Evolutionary conservation across 2,329 filamentous ascomycete species (phyloP).

Genomic region (Diatrype stigma): DNA sequence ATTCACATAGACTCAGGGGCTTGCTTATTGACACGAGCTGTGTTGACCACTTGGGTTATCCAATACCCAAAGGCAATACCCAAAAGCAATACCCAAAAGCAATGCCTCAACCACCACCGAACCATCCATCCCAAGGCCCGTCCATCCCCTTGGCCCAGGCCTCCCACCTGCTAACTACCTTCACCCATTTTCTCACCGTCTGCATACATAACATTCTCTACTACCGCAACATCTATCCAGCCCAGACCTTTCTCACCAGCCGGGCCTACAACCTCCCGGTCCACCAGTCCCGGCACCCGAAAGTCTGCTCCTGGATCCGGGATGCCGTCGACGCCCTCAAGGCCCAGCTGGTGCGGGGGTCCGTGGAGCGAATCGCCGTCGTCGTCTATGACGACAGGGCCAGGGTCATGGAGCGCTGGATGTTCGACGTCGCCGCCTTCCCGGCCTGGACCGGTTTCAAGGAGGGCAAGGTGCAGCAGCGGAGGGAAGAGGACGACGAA

Average conservation of each 20-base stretch:
- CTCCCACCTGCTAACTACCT: constrained; percentile 60
- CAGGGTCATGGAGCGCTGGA: constrained; percentile 55
- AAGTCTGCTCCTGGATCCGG: constrained; percentile 79
- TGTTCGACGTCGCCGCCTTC: constrained; percentile 53
- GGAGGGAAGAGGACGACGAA: constrained; percentile 23
- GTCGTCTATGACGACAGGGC: constrained; percentile 37
- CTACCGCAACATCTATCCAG: constrained; percentile 75
- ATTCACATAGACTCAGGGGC: too few species aligned
- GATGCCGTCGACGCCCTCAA: constrained; percentile 73
- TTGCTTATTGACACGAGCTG: too few species aligned
- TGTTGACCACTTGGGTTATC: too few species aligned
- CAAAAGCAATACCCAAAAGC: not conserved
- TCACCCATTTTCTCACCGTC: constrained; percentile 76
- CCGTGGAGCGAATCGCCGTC: constrained; percentile 43
- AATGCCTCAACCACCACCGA: not conserved
- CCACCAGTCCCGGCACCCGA: constrained; percentile 80
- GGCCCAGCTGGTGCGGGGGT: constrained; percentile 60
- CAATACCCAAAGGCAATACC: too few species aligned
- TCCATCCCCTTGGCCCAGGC: constrained; percentile 38
- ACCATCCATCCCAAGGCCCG: constrained; percentile 2
- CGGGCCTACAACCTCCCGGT: constrained; percentile 81
- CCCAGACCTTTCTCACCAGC: constrained; percentile 70
- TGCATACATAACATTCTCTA: constrained; percentile 83
- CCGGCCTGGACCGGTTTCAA: constrained; percentile 40
- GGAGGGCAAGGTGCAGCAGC: constrained; percentile 18